Conservation (phyloP, 768 basidiomycete genomes). For the Lentinula aciculospora region DNA sequence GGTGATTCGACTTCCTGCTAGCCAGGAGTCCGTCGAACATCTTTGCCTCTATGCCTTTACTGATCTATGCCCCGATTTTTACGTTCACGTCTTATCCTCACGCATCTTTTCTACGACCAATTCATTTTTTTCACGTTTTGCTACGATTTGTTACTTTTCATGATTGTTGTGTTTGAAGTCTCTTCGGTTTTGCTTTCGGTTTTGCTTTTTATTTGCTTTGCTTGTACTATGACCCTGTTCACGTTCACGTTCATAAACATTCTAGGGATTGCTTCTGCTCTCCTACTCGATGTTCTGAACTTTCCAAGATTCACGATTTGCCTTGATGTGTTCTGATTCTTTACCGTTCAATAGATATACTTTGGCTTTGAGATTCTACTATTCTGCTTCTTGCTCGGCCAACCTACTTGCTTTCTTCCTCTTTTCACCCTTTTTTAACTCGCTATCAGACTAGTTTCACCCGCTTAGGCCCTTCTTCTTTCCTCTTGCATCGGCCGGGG, state of each 20-base stretch:
- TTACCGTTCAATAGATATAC: too few relatives aligned
- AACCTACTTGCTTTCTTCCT: background rate
- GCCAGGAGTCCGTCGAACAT: background rate
- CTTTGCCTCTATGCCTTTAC: slow-evolving; percentile 1
- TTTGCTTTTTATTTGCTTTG: background rate
- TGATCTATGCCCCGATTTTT: slow-evolving; percentile 4
- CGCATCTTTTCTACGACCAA: background rate
- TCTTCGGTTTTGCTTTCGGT: background rate
- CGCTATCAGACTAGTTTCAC: background rate
- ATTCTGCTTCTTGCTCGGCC: background rate
- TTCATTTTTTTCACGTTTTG: background rate
- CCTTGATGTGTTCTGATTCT: too few relatives aligned
- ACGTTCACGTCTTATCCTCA: background rate
- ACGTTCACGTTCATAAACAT: background rate
- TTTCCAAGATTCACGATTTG: background rate
- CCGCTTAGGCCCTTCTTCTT: background rate
- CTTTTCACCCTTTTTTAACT: background rate
- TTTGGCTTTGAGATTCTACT: background rate
- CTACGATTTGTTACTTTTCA: background rate
- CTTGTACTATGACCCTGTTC: background rate
- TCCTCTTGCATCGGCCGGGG: background rate
- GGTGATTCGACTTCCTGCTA: background rate
- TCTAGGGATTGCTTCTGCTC: background rate
- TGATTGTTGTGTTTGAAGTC: background rate
- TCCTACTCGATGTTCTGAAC: background rate